These are phyloP conservation scores for Pleurotus djamor DNA, from an alignment of 768 basidiomycete species.

Conservation along the genomic window DNA sequence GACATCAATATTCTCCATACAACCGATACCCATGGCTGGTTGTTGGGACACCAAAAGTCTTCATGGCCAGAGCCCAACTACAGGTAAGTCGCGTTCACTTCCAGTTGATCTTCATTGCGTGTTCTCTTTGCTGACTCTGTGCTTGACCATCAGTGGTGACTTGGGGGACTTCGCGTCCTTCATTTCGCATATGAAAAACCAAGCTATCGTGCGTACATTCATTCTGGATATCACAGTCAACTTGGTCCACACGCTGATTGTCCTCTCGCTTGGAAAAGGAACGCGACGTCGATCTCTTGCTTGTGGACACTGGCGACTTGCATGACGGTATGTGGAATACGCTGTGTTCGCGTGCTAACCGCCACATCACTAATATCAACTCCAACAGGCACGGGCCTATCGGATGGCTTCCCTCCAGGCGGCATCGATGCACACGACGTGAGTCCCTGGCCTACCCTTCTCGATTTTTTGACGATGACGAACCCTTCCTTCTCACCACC, in stretches of 20 bases:
- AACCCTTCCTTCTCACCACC: not conserved
- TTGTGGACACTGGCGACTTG: slow-evolving; percentile 81
- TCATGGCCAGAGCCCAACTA: slow-evolving; percentile 78
- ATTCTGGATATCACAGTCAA: not conserved
- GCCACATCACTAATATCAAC: not conserved
- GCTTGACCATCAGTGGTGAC: slow-evolving; percentile 24
- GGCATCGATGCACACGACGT: slow-evolving; percentile 75
- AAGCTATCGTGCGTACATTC: slow-evolving; percentile 48
- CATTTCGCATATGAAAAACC: slow-evolving; percentile 74
- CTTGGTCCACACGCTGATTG: not conserved
- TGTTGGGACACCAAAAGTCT: slow-evolving; percentile 80
- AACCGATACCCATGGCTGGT: slow-evolving; percentile 72
- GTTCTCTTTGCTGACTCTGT: not conserved
- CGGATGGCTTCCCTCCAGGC: slow-evolving; percentile 71
- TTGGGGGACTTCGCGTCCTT: slow-evolving; percentile 89
- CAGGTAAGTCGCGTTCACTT: slow-evolving; percentile 31
- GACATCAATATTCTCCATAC: slow-evolving; percentile 72
- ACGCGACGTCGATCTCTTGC: slow-evolving; percentile 77
- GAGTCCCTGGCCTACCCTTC: slow-evolving; percentile 9
- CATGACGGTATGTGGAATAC: slow-evolving; percentile 54
- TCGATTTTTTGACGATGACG: not conserved
- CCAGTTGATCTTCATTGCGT: not conserved
- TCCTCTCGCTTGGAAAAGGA: slow-evolving; percentile 39
- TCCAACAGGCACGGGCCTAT: slow-evolving; percentile 64
- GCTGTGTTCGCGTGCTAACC: not conserved